phyloP scores from a whole-genome alignment of 192 early-diverging fungal genomes.

The Mortierella claussenii region DNA sequence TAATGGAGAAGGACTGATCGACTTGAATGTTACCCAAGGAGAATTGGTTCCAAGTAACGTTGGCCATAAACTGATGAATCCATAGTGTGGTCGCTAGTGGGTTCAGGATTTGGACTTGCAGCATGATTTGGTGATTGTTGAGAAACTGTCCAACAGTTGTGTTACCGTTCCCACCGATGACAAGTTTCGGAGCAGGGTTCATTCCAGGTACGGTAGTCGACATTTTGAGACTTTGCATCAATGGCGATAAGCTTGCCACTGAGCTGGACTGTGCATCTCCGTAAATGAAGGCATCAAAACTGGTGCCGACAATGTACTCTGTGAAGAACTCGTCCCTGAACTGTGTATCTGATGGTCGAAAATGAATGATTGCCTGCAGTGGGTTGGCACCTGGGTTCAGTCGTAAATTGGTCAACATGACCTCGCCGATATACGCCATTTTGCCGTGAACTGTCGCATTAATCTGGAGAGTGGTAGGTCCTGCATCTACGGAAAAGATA shows the following conservation, averaged over 20 bases:
- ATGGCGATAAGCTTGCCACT: conserved; percentile 9
- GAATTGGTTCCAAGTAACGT: conserved; percentile 20
- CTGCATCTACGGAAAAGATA: conserved; percentile 35
- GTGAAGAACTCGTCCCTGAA: conserved; percentile 33
- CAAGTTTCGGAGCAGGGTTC: conserved; percentile 19
- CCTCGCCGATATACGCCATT: conserved; percentile 29
- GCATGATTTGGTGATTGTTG: conserved; percentile 19
- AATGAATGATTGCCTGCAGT: conserved; percentile 9
- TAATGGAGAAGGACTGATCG: conserved; percentile 16
- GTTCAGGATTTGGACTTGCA: conserved; percentile 40
- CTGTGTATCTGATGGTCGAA: conserved; percentile 13
- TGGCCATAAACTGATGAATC: conserved; percentile 11
- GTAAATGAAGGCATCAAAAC: conserved; percentile 27
- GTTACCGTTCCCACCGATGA: conserved; percentile 23
- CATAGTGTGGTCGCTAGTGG: conserved; percentile 34
- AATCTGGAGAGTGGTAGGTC: conserved; percentile 21
- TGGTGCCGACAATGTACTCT: conserved; percentile 25
- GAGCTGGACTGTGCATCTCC: conserved; percentile 22
- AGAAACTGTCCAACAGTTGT: conserved; percentile 32
- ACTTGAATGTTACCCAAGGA: conserved; percentile 27
- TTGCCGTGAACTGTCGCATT: not conserved
- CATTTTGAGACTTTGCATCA: conserved; percentile 30
- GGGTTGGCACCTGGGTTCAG: conserved; percentile 26
- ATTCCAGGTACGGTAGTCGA: conserved; percentile 28
- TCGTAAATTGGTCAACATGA: conserved; percentile 13